phyloP scores from a whole-genome alignment of 169 alveolate species.

The Plasmodium adleri region DNA sequence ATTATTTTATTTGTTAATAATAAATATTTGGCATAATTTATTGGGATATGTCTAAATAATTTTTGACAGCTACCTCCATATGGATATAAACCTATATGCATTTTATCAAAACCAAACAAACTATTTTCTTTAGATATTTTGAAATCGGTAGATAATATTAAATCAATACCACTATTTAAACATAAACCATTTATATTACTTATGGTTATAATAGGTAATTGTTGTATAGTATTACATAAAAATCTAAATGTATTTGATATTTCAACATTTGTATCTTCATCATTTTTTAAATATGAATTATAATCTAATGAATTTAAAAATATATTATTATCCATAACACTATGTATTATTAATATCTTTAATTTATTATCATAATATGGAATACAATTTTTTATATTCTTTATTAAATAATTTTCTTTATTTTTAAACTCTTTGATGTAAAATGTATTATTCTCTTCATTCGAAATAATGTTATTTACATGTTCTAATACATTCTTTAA shows the following conservation, averaged over 20 bases:
- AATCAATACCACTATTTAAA: constrained; percentile 43
- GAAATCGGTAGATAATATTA: constrained; percentile 54
- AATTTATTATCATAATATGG: constrained; percentile 59
- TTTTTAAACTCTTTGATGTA: constrained; percentile 32
- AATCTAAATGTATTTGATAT: constrained; percentile 33
- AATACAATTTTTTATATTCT: constrained; percentile 24
- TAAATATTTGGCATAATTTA: constrained; percentile 51
- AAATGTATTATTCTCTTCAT: constrained; percentile 34
- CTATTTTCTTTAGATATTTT: constrained; percentile 31
- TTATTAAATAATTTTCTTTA: constrained; percentile 39
- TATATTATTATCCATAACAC: constrained; percentile 2
- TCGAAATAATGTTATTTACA: constrained; percentile 31
- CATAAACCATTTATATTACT: constrained; percentile 62
- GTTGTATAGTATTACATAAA: constrained; percentile 41
- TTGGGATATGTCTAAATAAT: constrained; percentile 32
- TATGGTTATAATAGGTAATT: constrained; percentile 36
- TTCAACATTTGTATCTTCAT: constrained; percentile 34
- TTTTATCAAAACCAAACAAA: constrained; percentile 52
- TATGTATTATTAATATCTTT: constrained; percentile 24
- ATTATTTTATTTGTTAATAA: constrained; percentile 41
- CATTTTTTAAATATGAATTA: constrained; percentile 35
- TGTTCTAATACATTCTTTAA: constrained; percentile 51
- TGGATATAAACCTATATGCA: constrained; percentile 49
- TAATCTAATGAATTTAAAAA: constrained; percentile 14
- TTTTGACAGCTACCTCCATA: constrained; percentile 66